Evolutionary conservation across 768 basidiomycete species (phyloP), one percentile per base, ranked within the genome.

Genomic region (Coprinellus micaceus): DNA sequence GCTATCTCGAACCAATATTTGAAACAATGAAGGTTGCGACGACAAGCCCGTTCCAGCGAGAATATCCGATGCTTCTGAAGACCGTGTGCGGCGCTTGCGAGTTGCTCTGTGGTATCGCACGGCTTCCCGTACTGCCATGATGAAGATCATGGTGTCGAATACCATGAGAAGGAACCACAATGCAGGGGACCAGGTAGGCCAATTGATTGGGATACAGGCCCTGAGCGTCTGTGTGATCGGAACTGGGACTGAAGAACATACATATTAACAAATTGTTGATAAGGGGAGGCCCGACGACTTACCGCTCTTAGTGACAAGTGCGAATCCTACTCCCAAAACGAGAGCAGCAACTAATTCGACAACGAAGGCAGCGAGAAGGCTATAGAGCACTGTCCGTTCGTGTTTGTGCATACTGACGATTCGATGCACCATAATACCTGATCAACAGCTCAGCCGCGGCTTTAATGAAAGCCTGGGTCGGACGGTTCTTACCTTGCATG

Each of bases 1-100:
- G 50, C 60, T 61, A 44, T 61, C 60, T 30, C 60, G 28, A 15
- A 61, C 26, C 19, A 58, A 54, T 21, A 54, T 46, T 12, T 24
- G 15, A 7, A 30, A 41, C 17, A 52, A 33, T n/a, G 47, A 39
- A 24, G 5, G 7, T n/a, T 53, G 26, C 22, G 21, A 12, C 4
- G 26, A 52, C 40, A 7, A 53, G 7, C 19, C 17, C 13, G 29
- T 51, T n/a, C 29, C 30, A 3, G 22, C 49, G 17, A 51, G 19
- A 21, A 51, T 51, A 19, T 37, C 49, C 28, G 29, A 36, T n/a
- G 33, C 13, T 24, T 37, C 30, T 25, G 30, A 30, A n/a, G 33
- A 36, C 21, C 49, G n/a, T n/a, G n/a, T 36, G 11, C n/a, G 39
- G 25, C 40, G 36, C 15, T 13, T 25, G 12, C n/a, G 51, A 6